These are phyloP conservation scores for Tricholoma terreum DNA, from an alignment of 768 basidiomycete species.

Conservation along the genomic window DNA sequence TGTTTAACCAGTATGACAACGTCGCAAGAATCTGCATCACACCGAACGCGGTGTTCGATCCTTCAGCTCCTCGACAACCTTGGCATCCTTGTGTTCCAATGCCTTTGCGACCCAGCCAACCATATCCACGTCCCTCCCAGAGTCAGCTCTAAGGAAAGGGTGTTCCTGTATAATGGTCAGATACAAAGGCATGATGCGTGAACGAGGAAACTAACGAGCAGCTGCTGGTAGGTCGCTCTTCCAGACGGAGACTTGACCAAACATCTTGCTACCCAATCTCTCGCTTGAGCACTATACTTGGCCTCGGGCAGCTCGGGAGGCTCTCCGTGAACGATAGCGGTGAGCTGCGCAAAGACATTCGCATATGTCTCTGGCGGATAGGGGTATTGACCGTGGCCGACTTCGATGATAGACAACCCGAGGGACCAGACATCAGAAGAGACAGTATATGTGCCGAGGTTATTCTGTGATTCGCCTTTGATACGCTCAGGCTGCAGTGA, in stretches of 20 bases:
- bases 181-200: not conserved
- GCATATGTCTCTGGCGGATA: slow-evolving; percentile 97
- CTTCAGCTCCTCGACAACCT: slow-evolving; percentile 11
- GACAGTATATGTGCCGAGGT: slow-evolving; percentile 88
- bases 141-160: slow-evolving; percentile 70
- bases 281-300: slow-evolving; percentile 62
- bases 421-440: slow-evolving; percentile 98
- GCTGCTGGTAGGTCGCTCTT: slow-evolving; percentile 79
- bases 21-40: not conserved
- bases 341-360: slow-evolving; percentile 93
- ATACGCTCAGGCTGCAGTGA: slow-evolving; percentile 84
- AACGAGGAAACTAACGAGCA: slow-evolving; percentile 54
- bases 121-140: slow-evolving; percentile 74
- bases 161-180: slow-evolving; percentile 48
- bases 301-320: slow-evolving; percentile 82
- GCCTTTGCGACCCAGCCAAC: slow-evolving; percentile 72
- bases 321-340: slow-evolving; percentile 95
- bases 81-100: slow-evolving; percentile 22
- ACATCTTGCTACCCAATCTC: slow-evolving; percentile 81
- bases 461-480: slow-evolving; percentile 87
- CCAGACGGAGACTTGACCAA: slow-evolving; percentile 75
- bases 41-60: not conserved
- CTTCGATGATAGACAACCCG: slow-evolving; percentile 90
- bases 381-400: slow-evolving; percentile 86
- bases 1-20: not conserved